Evolutionary conservation across 768 basidiomycete species (phyloP), one percentile per base, ranked within the genome.

Genomic region (Exsudoporus frostii): DNA sequence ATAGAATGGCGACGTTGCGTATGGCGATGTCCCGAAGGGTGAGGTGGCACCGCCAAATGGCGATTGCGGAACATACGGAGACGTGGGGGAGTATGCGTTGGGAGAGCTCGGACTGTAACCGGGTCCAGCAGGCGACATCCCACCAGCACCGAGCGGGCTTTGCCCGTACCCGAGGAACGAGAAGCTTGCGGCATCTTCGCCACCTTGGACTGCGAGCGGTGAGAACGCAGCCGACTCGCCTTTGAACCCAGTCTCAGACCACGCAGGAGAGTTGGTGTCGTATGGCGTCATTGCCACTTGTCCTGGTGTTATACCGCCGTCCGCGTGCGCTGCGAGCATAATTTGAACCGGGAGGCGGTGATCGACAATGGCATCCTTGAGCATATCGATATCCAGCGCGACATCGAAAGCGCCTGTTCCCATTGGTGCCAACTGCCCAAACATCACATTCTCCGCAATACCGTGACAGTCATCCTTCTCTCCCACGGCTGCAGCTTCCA

Each of bases 381-480:
- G 78, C 93, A 98, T 96, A 60, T 95, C 90, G 64, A 98, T 91
- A 70, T 99, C 97, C 45, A 99, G 80, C 0, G 92, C 88, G 45
- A 99, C 90, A 45, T 98, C 96, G 65, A 96, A 98, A 8, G 92
- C 82, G 14, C 97, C 97, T 0, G 97, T 98, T 47, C 97, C 97
- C 94, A 99, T 98, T 1, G 95, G 95, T n/a, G 96, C 95, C 83
- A 98, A 90, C 74, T 98, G 97, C 17, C 97, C 97, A 62, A 99
- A 92, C 80, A 99, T 85, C 38, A 99, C 93, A 64, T 98, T 98
- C 78, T 98, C 96, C n/a, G 97, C 97, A 30, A 99, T 85, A 40
- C 96, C 97, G 49, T 92, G 92, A 67, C 97, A 99, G 61, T 98
- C 96, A 59, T 99, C 97, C 71, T 93, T 92, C 76, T 98, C 96